These are phyloP conservation scores for Conidiobolus incongruus DNA, from an alignment of 371 early-diverging fungal species.

Conservation along the genomic window DNA sequence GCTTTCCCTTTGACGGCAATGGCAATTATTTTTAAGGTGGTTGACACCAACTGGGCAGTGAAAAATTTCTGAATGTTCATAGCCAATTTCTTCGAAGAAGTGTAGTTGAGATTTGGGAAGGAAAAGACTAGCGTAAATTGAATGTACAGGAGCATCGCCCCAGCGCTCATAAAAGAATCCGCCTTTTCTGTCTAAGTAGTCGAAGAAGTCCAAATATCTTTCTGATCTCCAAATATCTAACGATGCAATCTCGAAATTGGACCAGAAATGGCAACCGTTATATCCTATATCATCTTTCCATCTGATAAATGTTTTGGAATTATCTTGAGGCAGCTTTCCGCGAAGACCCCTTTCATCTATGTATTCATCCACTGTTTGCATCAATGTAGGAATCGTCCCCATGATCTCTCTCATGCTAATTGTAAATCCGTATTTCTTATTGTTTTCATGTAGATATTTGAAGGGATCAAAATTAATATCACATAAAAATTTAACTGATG, in stretches of 20 bases:
- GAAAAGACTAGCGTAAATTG: conserved; percentile 67
- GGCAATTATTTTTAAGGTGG: too few relatives aligned
- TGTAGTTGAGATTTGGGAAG: conserved; percentile 54
- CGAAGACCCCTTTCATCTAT: conserved; percentile 16
- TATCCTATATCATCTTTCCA: conserved; percentile 4
- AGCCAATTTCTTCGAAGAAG: conserved; percentile 81
- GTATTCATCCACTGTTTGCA: conserved; percentile 34
- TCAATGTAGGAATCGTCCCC: conserved; percentile 59
- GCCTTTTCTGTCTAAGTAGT: conserved; percentile 61
- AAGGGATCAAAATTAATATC: conserved; percentile 82
- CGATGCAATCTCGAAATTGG: too few relatives aligned
- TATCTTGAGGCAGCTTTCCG: conserved; percentile 4
- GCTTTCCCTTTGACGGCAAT: too few relatives aligned
- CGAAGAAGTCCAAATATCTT: conserved; percentile 49
- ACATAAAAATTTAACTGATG: conserved; percentile 62
- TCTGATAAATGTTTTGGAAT: conserved; percentile 3
- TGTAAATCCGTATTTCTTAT: conserved; percentile 66
- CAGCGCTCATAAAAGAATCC: conserved; percentile 91
- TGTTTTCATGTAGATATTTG: conserved; percentile 50
- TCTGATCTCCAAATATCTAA: conserved; percentile 54
- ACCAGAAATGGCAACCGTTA: too few relatives aligned
- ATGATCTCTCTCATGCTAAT: conserved; percentile 52
- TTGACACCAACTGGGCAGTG: conserved; percentile 55
- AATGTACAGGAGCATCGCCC: conserved; percentile 95
- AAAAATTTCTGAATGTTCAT: conserved; percentile 38